Conservation (phyloP, 805 yeast genomes). For the Suhomyces vadensis region DNA sequence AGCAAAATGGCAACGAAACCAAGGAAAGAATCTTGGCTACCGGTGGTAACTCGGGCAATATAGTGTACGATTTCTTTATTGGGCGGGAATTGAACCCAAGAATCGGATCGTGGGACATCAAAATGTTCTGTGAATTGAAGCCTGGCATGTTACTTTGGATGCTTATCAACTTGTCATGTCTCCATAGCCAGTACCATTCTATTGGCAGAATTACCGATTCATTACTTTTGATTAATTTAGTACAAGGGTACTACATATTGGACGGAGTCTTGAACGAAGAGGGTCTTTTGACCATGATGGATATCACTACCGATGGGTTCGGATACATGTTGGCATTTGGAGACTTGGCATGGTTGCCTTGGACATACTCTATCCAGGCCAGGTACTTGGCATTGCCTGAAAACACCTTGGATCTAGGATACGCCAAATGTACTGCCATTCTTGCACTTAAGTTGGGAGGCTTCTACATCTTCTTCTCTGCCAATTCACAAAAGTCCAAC, state of each 20-base stretch:
- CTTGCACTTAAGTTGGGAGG: constrained; percentile 58
- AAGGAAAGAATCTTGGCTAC: constrained; percentile 73
- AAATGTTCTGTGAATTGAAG: constrained; percentile 87
- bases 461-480: constrained; percentile 75
- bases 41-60: constrained; percentile 82
- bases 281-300: constrained; percentile 92
- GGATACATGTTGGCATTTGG: constrained; percentile 97
- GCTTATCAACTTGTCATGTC: constrained; percentile 70
- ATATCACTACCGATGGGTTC: constrained; percentile 93
- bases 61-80: constrained; percentile 89
- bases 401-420: constrained; percentile 58
- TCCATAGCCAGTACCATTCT: constrained; percentile 74
- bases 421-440: constrained; percentile 38
- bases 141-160: constrained; percentile 93
- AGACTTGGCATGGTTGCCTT: constrained; percentile 89
- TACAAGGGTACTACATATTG: constrained; percentile 81
- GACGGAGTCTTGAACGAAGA: constrained; percentile 93
- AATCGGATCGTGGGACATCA: constrained; percentile 80
- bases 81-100: constrained; percentile 96
- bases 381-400: constrained; percentile 65
- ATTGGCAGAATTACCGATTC: constrained; percentile 69
- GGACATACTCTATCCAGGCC: constrained; percentile 84
- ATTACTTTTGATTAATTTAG: constrained; percentile 59
- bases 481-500: constrained; percentile 82
- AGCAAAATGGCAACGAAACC: constrained; percentile 53